A percentile compares a stretch with the other conserved stretches of the same genome.
Conservation (phyloP, 768 basidiomycete species). For the Termitomyces sp. region DNA sequence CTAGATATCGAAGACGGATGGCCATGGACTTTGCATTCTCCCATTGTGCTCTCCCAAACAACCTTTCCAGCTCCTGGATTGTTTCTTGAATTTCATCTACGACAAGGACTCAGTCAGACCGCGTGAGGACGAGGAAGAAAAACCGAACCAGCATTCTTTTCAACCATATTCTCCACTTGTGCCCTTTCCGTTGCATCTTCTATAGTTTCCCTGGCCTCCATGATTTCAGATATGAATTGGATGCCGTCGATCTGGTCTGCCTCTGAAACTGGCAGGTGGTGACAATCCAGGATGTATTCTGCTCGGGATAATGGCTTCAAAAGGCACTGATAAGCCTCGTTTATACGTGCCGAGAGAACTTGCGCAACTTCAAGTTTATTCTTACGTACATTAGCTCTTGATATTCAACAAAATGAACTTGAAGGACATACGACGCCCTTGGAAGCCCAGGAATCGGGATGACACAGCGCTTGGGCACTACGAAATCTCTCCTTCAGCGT, state of each 20-base stretch:
- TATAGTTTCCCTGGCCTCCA: constrained; percentile 76
- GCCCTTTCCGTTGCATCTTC: constrained; percentile 54
- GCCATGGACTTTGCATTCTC: constrained; percentile 50
- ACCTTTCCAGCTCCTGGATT: constrained; percentile 39
- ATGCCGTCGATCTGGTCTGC: constrained; percentile 70
- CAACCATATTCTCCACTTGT: constrained; percentile 47
- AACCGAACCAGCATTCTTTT: constrained; percentile 45
- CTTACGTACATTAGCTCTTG: constrained; percentile 26
- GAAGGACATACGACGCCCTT: constrained; percentile 48
- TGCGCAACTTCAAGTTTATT: constrained; percentile 58
- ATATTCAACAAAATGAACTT: neutral
- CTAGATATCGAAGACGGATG: constrained; percentile 72
- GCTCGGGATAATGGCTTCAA: constrained; percentile 70
- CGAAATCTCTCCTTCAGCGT: constrained; percentile 66
- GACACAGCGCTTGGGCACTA: constrained; percentile 69
- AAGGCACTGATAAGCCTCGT: constrained; percentile 79
- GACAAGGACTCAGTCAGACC: constrained; percentile 1
- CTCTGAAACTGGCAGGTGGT: constrained; percentile 60
- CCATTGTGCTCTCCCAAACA: constrained; percentile 57
- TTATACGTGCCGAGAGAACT: constrained; percentile 69
- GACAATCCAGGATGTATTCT: constrained; percentile 72
- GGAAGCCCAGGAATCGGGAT: constrained; percentile 84
- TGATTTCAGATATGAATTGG: constrained; percentile 68
- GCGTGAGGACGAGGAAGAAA: neutral
- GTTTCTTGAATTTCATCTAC: constrained; percentile 54